Evolutionary conservation across 2,329 filamentous ascomycete species (phyloP).

Genomic region (Pseudocercospora cruenta): DNA sequence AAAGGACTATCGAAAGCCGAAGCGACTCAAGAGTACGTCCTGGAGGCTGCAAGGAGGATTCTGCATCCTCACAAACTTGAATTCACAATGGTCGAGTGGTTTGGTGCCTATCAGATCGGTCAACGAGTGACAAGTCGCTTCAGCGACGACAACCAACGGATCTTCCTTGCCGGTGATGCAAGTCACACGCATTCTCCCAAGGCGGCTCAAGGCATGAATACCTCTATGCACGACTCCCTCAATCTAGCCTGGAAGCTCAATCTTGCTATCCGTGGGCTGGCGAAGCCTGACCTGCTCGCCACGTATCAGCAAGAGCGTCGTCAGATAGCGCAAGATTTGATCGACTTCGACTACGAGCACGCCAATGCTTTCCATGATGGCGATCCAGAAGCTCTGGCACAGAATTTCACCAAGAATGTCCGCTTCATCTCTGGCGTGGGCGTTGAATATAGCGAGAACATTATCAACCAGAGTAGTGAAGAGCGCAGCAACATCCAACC

Average conservation of each 20-base stretch:
- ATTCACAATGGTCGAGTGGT: constrained; percentile 55
- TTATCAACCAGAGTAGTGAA: constrained; percentile 55
- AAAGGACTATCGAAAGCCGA: constrained; percentile 39
- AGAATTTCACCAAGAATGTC: constrained; percentile 71
- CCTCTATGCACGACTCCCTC: constrained; percentile 40
- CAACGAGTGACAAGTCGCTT: constrained; percentile 54
- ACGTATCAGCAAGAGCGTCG: constrained; percentile 26
- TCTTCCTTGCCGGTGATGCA: constrained; percentile 33
- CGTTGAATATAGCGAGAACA: constrained; percentile 67
- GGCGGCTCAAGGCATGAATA: constrained; percentile 47
- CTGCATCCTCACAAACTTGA: constrained; percentile 50
- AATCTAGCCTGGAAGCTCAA: constrained; percentile 41
- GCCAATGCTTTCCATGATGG: constrained; percentile 60
- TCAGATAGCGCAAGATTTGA: constrained; percentile 48
- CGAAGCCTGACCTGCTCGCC: constrained; percentile 17
- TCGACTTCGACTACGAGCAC: constrained; percentile 53
- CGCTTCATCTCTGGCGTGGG: constrained; percentile 75
- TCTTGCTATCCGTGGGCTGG: constrained; percentile 23
- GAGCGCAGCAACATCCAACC: constrained; percentile 20
- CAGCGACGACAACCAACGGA: constrained; percentile 16
- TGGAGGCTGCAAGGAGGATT: constrained; percentile 61
- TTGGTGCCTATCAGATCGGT: constrained; percentile 55
- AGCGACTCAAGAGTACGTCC: constrained; percentile 68
- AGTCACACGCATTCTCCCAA: constrained; percentile 41
- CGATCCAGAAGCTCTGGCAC: constrained; percentile 64